phyloP scores from a whole-genome alignment of 2,329 filamentous ascomycete genomes.

The Cladosporium sphaerospermum region DNA sequence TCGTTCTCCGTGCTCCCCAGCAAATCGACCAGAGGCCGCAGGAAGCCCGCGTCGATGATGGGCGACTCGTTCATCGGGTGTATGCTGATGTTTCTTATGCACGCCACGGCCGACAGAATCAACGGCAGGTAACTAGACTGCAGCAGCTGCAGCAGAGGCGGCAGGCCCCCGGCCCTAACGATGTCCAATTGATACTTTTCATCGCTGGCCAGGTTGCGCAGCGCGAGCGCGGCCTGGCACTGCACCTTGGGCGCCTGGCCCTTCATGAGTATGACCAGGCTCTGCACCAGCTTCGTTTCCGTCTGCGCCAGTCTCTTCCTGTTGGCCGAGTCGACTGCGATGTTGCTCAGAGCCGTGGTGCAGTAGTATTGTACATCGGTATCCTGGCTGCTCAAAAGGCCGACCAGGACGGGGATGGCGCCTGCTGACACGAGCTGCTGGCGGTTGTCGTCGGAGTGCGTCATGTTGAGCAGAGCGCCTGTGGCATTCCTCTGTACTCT shows the following conservation, averaged over 20 bases:
- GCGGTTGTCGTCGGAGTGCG: conserved; percentile 96
- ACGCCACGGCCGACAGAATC: conserved; percentile 93
- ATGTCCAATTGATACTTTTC: conserved; percentile 99
- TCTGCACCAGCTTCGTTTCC: conserved; percentile 86
- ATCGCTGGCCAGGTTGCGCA: conserved; percentile 92
- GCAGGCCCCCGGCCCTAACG: conserved; percentile 78
- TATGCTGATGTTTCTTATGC: conserved; percentile 98
- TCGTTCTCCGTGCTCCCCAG: conserved; percentile 95
- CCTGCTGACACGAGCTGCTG: conserved; percentile 96
- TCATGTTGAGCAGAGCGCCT: conserved; percentile 96
- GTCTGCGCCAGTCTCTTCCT: conserved; percentile 84
- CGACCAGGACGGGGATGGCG: conserved; percentile 94
- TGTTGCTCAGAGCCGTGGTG: conserved; percentile 96
- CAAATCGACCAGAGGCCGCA: conserved; percentile 87
- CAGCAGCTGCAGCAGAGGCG: conserved; percentile 77
- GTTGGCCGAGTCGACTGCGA: conserved; percentile 89
- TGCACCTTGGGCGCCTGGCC: conserved; percentile 96
- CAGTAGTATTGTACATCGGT: conserved; percentile 99
- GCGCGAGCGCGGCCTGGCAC: conserved; percentile 88
- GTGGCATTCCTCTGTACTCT: conserved; percentile 96
- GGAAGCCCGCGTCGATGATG: conserved; percentile 94
- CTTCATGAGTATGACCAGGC: conserved; percentile 92
- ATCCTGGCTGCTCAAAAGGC: conserved; percentile 84
- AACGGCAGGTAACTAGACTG: conserved; percentile 94
- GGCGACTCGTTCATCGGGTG: conserved; percentile 96